These are phyloP conservation scores for Trametes sp. DNA, from an alignment of 1,284 basidiomycete genomes.

Conservation along the genomic window DNA sequence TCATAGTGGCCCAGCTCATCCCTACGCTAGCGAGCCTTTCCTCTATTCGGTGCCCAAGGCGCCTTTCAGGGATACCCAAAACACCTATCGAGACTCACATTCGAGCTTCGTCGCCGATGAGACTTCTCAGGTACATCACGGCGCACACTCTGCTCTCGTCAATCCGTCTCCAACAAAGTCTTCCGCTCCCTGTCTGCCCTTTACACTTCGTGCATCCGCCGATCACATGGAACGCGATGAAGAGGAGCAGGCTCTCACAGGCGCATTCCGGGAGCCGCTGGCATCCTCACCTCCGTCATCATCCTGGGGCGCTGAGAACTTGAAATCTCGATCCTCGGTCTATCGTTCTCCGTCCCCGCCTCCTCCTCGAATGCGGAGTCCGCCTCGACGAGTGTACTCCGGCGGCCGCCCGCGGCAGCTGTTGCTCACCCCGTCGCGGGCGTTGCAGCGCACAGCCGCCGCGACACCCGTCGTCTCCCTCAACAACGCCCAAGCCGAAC, in stretches of 20 bases:
- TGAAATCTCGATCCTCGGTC: constrained; percentile 3
- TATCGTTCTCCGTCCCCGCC: constrained; percentile 13
- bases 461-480: constrained; percentile 34
- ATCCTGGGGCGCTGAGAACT: constrained; percentile 5
- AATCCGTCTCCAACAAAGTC: neutral
- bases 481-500: constrained; percentile 30
- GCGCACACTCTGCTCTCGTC: neutral
- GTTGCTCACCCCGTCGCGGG: constrained; percentile 1
- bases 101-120: neutral
- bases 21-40: constrained; percentile 28
- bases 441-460: constrained; percentile 16
- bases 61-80: constrained; percentile 4
- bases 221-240: neutral
- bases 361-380: constrained; percentile 1
- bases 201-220: neutral
- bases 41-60: constrained; percentile 26
- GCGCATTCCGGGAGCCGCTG: constrained; percentile 14
- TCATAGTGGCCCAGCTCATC: constrained; percentile 1
- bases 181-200: neutral
- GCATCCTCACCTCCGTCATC: constrained; percentile 8
- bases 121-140: neutral
- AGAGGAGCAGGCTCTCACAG: constrained; percentile 3
- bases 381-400: neutral
- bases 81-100: constrained; percentile 2
- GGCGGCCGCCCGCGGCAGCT: neutral